Evolutionary conservation across 306 rosid genomes (phyloP), one percentile per base, ranked within the genome.

Genomic region (Cucumis cinereus): DNA sequence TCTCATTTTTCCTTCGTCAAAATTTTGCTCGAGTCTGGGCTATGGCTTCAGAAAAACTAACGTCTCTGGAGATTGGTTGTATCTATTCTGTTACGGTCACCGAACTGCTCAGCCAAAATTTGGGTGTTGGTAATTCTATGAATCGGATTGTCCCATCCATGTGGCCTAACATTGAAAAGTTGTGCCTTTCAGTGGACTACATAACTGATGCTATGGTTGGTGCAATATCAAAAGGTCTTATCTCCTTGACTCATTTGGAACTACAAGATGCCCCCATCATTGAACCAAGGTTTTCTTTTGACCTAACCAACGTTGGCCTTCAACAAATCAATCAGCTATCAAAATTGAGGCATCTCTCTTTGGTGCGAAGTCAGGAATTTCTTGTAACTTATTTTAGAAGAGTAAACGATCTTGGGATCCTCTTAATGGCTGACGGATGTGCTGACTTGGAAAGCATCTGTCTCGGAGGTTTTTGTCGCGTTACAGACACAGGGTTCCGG

Each of bases 391-490:
- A 83, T 84, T 91, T 94, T 77, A 89, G 89, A 77, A 87, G 96
- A 82, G 98, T 94, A 23, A 94, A 91, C 67, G 96, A 94, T 84
- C 85, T 88, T 15, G 98, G 97, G 36, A 79, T 94, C 66, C 98
- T 94, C 82, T 80, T 91, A 76, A 84, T 94, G 95, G 97, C 96
- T 17, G 98, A 94, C 73, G 90, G 89, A 73, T 94, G 97, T 68
- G 82, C 86, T 33, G 81, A 83, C 78, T 78, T 94, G 85, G 98
- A 94, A 83, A 94, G 95, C 83, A 91, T 94, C 86, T 88, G 85
- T 77, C 91, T 94, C 14, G 92, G 97, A 30, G 98, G 98, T 81
- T 94, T 94, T 82, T 94, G 97, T 75, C 97, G 96, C 12, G 98
- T 94, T 79, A 91, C 97, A 16, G 98, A 94, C 90, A 91, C 97